A percentile compares a stretch with the other conserved stretches of the same genome.
Conservation (phyloP, 129 eudicot genomes). For the Solidago caesia region DNA sequence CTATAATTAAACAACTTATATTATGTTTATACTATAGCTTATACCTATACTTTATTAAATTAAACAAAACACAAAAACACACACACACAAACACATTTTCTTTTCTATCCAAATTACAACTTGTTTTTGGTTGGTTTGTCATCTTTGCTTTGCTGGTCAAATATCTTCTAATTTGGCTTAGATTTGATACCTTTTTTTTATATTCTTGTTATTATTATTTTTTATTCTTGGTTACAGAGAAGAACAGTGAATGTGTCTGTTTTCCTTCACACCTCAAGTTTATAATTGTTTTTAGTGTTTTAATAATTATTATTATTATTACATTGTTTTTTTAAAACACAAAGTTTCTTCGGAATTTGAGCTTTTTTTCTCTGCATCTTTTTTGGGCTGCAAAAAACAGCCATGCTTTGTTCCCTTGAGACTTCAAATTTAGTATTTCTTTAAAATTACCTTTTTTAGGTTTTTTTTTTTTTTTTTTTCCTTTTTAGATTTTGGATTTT, state of each 20-base stretch:
- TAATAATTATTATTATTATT: constrained; percentile 29
- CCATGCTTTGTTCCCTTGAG: constrained; percentile 66
- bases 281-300: not conserved
- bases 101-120: constrained; percentile 35
- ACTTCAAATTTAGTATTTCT: constrained; percentile 18
- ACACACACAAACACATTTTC: not conserved
- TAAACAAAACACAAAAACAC: not conserved
- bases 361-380: constrained; percentile 51
- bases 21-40: not conserved
- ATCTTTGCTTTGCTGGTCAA: constrained; percentile 37
- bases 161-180: constrained; percentile 25
- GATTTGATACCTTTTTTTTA: constrained; percentile 25
- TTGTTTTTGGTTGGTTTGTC: constrained; percentile 12
- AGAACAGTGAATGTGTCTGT: constrained; percentile 59
- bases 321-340: constrained; percentile 35
- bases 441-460: constrained; percentile 25
- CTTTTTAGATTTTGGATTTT: not conserved
- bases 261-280: constrained; percentile 47
- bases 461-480: constrained; percentile 16
- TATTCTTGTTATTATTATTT: constrained; percentile 11
- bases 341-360: constrained; percentile 50
- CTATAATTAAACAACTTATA: constrained; percentile 30
- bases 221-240: constrained; percentile 28
- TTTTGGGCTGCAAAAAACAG: constrained; percentile 52
- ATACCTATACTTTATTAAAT: not conserved